Evolutionary conservation across 192 early-diverging fungal species (phyloP).

Genomic region (Powellomyces hirtus): DNA sequence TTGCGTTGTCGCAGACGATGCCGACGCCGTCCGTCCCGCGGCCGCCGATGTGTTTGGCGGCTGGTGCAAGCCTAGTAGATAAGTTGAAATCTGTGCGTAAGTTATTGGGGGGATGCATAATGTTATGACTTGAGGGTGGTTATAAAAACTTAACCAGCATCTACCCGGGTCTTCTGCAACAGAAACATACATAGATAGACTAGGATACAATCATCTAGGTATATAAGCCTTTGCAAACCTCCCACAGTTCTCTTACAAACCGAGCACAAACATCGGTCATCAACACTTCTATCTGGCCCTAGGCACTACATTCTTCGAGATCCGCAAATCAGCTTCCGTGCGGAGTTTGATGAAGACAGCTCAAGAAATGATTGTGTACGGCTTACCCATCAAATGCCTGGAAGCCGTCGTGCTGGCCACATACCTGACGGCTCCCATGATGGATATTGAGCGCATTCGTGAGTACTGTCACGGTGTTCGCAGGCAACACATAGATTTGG

Average conservation of each 20-base stretch:
- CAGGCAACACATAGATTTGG: background rate
- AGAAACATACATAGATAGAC: constrained; percentile 5
- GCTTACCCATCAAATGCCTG: constrained; percentile 51
- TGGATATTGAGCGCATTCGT: constrained; percentile 40
- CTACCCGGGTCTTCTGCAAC: background rate
- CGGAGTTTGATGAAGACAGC: constrained; percentile 28
- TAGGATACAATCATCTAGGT: constrained; percentile 3
- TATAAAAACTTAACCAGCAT: too few relatives aligned
- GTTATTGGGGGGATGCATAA: background rate
- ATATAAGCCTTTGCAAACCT: background rate
- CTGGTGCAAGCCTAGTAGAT: background rate
- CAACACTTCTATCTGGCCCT: background rate
- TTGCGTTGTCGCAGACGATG: background rate
- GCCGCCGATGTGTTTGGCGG: background rate
- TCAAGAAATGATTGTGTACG: constrained; percentile 31
- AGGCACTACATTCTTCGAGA: constrained; percentile 36
- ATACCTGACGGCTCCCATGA: constrained; percentile 28
- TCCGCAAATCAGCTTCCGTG: constrained; percentile 26
- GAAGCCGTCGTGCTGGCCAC: constrained; percentile 43
- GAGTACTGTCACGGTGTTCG: background rate
- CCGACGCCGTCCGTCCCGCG: background rate
- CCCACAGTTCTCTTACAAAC: background rate
- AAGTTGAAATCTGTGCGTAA: background rate
- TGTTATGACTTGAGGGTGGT: background rate
- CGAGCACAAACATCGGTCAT: background rate